Base-by-base conservation (phyloP, 192 early-diverging fungal genomes). In the Mortierella antarctica region DNA sequence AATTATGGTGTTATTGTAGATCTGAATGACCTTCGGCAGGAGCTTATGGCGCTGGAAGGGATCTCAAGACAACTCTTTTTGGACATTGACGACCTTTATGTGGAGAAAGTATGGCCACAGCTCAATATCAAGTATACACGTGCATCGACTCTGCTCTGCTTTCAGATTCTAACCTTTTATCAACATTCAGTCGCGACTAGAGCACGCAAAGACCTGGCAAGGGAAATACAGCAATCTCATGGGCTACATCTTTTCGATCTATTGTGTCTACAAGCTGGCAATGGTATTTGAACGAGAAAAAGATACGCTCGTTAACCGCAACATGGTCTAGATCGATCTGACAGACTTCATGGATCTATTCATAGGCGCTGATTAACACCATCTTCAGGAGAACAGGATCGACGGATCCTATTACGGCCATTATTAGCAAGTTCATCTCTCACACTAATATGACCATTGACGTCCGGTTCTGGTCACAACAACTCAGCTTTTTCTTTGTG, bases 401-500 rank as follows among this genome's bases (percentile, higher is more conserved):
- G 39, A 87, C 89, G 6, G 94, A 99, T 64, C 95, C 95, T 6
- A 92, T 96, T 71, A 95, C 95, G 42, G 88, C 92, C 54, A 84
- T 88, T 11, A 77, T 98, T 74, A 91, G 93, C 46, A 74, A 94
- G 40, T 88, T 92, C 6, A 87, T 94, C 11, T 88, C 89, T 8
- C 86, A 92, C 49, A 81, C 91, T 47, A 85, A 89, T 58, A 86
- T 88, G 8, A 86, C 85, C 52, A 73, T 98, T 65, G 95, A 97
- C 71, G 83, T 94, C 20, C 88, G 84, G 45, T 92, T 93, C 48
- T 96, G 93, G 92, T 94, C 95, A 18, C 94, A 95, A 81, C 96
- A 98, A 73, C 85, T 97, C 42, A 96, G 95, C 57, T 98, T 98
- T 74, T 89, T 93, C 65, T 91, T 98, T 83, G 92, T 97, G 54